phyloP scores from a whole-genome alignment of 2,329 filamentous ascomycete species.

The Ampelomyces quisqualis region DNA sequence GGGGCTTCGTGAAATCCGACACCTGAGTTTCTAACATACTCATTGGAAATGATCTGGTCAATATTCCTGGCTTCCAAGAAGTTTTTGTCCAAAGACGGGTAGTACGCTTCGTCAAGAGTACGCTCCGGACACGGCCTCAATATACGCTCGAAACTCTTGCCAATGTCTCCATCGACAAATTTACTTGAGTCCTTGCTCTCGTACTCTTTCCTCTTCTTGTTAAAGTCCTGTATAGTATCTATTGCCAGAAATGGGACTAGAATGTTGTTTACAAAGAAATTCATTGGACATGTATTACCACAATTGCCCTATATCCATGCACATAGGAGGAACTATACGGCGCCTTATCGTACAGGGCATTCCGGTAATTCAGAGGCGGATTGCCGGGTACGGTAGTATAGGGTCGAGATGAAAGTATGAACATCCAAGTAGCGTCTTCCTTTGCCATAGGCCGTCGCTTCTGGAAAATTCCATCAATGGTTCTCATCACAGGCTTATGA shows the following conservation, averaged over 20 bases:
- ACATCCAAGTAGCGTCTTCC: too few relatives aligned
- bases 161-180: not conserved
- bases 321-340: too few relatives aligned
- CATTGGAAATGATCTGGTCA: slow-evolving; percentile 1
- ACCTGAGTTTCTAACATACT: not conserved
- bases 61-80: not conserved
- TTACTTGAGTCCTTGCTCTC: too few relatives aligned
- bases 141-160: not conserved
- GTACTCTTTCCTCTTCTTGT: too few relatives aligned
- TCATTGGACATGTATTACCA: not conserved
- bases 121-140: not conserved
- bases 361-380: not conserved
- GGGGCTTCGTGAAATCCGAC: not conserved
- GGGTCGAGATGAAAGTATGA: too few relatives aligned
- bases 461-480: too few relatives aligned
- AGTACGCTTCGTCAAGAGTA: slow-evolving; percentile 5
- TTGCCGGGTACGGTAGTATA: not conserved
- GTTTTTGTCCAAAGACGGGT: not conserved
- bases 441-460: too few relatives aligned
- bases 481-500: not conserved
- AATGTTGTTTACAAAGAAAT: not conserved
- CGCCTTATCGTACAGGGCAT: not conserved
- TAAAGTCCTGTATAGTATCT: too few relatives aligned
- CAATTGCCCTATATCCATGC: not conserved
- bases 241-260: too few relatives aligned